phyloP scores from a whole-genome alignment of 202 grass and related monocot species.

The Alloteropsis angusta region DNA sequence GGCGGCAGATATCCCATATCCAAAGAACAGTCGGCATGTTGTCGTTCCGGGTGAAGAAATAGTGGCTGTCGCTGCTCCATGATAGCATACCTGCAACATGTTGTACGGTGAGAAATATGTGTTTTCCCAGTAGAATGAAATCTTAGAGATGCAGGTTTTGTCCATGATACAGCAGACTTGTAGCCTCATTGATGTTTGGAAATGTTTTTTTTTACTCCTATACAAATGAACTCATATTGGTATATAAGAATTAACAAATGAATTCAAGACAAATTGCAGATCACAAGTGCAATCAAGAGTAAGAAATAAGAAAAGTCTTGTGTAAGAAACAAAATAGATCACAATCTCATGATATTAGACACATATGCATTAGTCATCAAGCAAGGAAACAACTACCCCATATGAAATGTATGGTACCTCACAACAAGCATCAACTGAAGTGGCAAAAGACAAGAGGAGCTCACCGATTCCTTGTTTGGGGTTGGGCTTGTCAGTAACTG shows the following conservation, averaged over 20 bases:
- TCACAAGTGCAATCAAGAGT: background rate
- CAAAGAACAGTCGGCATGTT: conserved; percentile 82
- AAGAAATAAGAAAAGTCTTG: background rate
- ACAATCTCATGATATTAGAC: background rate
- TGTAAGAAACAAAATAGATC: background rate
- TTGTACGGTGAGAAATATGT: conserved; percentile 22
- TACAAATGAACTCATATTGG: background rate
- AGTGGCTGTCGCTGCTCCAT: conserved; percentile 86
- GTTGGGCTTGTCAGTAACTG: conserved; percentile 80
- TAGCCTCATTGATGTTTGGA: background rate
- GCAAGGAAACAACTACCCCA: background rate
- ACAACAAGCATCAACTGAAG: background rate
- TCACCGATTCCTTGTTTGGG: conserved; percentile 95
- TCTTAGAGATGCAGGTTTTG: background rate
- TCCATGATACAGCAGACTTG: background rate
- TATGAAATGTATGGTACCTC: background rate
- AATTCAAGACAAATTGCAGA: background rate
- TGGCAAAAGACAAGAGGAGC: conserved; percentile 13
- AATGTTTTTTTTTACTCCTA: background rate
- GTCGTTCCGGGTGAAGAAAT: conserved; percentile 85
- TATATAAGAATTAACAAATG: background rate
- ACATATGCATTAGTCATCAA: background rate
- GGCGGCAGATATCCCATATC: conserved; percentile 95
- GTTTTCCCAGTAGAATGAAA: conserved; percentile 2
- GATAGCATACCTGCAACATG: conserved; percentile 59